Conservation (phyloP, 164 flowering plant genomes). For the Amborella trichopoda region DNA sequence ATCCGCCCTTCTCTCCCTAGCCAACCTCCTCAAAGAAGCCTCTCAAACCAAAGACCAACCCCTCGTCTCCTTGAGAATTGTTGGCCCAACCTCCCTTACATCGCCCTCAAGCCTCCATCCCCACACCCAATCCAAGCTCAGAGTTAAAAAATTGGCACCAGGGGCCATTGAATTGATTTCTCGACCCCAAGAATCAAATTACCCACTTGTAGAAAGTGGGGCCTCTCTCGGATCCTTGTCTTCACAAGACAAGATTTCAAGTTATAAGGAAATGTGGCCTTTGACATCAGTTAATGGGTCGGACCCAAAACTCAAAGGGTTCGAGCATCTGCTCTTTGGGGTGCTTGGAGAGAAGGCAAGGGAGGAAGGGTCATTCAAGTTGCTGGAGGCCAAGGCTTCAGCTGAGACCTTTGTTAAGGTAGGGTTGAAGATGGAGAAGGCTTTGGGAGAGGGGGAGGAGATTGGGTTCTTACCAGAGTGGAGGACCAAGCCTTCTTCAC, state of each 20-base stretch:
- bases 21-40: conserved; percentile 58
- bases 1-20: conserved; percentile 55
- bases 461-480: conserved; percentile 67
- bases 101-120: too few relatives aligned
- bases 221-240: too few relatives aligned
- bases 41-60: conserved; percentile 22
- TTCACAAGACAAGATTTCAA: too few relatives aligned
- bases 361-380: conserved; percentile 41
- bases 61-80: conserved; percentile 13
- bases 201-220: too few relatives aligned
- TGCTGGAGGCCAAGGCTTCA: conserved; percentile 72
- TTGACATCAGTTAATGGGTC: conserved; percentile 65
- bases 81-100: conserved; percentile 55
- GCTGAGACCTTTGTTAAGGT: conserved; percentile 82
- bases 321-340: conserved; percentile 51
- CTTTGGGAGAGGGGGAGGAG: conserved; percentile 25
- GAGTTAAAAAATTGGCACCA: conserved; percentile 86
- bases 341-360: conserved; percentile 59
- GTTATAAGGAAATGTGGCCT: conserved; percentile 79
- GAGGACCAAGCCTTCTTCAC: conserved; percentile 72
- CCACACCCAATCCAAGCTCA: conserved; percentile 42
- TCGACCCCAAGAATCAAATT: too few relatives aligned
- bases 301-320: conserved; percentile 57
- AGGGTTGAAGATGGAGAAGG: conserved; percentile 67
- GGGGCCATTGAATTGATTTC: conserved; percentile 87